phyloP scores from a whole-genome alignment of 2,329 filamentous ascomycete species.

The Monosporascus sp. region DNA sequence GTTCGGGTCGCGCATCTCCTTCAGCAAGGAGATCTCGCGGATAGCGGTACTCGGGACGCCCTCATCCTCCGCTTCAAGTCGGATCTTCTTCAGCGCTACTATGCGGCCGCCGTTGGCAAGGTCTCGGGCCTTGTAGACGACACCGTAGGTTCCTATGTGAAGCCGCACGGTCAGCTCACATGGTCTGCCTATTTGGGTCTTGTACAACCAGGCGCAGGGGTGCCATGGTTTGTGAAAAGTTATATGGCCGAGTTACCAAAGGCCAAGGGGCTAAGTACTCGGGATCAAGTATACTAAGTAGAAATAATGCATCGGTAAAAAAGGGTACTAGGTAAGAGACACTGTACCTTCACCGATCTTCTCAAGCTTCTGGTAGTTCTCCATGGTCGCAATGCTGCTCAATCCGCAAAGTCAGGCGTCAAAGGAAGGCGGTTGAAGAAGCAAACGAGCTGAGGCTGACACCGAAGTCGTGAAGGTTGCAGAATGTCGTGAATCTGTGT shows the following conservation, averaged over 20 bases:
- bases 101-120: slow-evolving; percentile 77
- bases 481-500: neutral
- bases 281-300: neutral
- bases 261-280: too few relatives aligned
- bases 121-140: slow-evolving; percentile 91
- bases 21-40: slow-evolving; percentile 87
- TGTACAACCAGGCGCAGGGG: too few relatives aligned
- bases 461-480: neutral
- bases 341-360: slow-evolving; percentile 85
- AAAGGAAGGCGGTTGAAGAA: neutral
- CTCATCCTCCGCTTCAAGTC: slow-evolving; percentile 90
- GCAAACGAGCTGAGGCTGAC: neutral
- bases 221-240: too few relatives aligned
- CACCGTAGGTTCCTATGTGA: slow-evolving; percentile 76
- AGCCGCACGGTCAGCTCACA: neutral
- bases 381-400: slow-evolving; percentile 50
- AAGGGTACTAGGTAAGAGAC: neutral
- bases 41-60: slow-evolving; percentile 90
- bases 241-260: neutral
- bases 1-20: slow-evolving; percentile 90
- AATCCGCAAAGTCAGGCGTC: neutral
- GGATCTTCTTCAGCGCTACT: slow-evolving; percentile 91
- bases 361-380: slow-evolving; percentile 95
- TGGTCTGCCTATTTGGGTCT: neutral
- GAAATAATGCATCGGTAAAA: neutral